Base-by-base conservation (phyloP, 1,284 basidiomycete genomes). In the Tylopilus orsonianus region DNA sequence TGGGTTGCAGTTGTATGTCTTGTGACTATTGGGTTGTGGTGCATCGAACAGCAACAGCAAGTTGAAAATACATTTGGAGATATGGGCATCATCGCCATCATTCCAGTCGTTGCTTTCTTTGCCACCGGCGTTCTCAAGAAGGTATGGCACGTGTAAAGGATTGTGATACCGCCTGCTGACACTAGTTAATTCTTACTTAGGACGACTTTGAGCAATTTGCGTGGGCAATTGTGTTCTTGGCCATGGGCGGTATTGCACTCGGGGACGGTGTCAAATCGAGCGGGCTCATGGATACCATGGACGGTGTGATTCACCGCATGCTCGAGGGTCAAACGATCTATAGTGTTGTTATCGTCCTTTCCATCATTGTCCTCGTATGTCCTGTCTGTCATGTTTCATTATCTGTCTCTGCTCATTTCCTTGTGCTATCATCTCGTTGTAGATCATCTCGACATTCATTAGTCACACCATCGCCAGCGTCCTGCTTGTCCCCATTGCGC, bases 181-280 rank as follows among this genome's bases (percentile, higher is more conserved):
- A 29, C 6, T 44, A 16, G 34, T 47, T 38, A 26, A 29, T n/a
- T 48, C 30, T 8, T 36, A 24, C 13, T 22, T 64, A 93, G 91
- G 91, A 94, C 59, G 93, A 97, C 70, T 97, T 97, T 69, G 93
- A 95, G 63, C 88, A 90, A 60, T 95, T 95, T 71, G 79, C 89
- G 53, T 97, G 93, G 93, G 88, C 88, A 1, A 94, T 97, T 53
- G 93, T 96, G 23, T 90, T 93, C 72, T 75, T 95, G 45, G 93
- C 93, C n/a, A 99, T 99, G 96, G 96, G 97, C 16, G 96, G 97
- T 29, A 96, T 98, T 44, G 93, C 94, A 0, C 81, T 98, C 3
- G 97, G 96, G 41, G 93, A 97, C 65, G 95, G 93, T 2, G 96
- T 99, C 3, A 80, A 85, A 16, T 87, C 90, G 2, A 96, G 92